A percentile compares a stretch with the other conserved stretches of the same genome.
phyloP scores from a whole-genome alignment of 768 basidiomycete genomes.

The Lentinus tigrinus region DNA sequence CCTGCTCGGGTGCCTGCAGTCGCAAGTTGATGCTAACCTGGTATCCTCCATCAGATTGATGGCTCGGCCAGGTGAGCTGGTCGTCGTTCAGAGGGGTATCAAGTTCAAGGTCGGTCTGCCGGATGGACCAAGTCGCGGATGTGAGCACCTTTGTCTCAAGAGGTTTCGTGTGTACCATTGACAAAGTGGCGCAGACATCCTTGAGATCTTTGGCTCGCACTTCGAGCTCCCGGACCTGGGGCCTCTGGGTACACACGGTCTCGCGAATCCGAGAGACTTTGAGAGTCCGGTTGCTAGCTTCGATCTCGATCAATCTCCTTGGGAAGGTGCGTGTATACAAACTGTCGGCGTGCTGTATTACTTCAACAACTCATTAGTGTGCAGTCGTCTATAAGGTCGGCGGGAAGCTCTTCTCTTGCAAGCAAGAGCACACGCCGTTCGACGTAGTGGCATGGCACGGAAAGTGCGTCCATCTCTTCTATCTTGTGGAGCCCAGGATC shows the following conservation, averaged over 20 bases:
- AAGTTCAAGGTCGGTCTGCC: conserved; percentile 61
- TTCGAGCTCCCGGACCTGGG: conserved; percentile 65
- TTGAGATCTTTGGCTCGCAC: conserved; percentile 64
- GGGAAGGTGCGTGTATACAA: conserved; percentile 45
- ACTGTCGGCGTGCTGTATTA: background rate
- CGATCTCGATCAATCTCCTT: conserved; percentile 59
- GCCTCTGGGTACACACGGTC: conserved; percentile 61
- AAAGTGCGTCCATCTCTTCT: conserved; percentile 42
- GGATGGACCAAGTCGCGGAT: conserved; percentile 62
- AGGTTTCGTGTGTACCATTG: background rate
- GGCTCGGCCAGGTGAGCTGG: conserved; percentile 62
- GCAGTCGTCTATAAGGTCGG: conserved; percentile 54
- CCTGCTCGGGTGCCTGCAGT: background rate
- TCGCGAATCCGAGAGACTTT: conserved; percentile 68
- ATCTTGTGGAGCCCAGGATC: background rate
- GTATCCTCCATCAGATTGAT: conserved; percentile 44
- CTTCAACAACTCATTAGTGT: background rate
- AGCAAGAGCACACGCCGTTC: conserved; percentile 66
- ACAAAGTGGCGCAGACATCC: conserved; percentile 42
- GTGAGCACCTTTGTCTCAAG: conserved; percentile 33
- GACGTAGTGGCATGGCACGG: conserved; percentile 74
- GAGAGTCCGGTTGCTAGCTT: conserved; percentile 63
- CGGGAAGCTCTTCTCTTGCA: conserved; percentile 52
- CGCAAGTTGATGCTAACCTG: background rate
- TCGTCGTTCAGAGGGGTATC: conserved; percentile 65